phyloP scores from a whole-genome alignment of 305 asterid genomes.

The Rubia occidens region DNA sequence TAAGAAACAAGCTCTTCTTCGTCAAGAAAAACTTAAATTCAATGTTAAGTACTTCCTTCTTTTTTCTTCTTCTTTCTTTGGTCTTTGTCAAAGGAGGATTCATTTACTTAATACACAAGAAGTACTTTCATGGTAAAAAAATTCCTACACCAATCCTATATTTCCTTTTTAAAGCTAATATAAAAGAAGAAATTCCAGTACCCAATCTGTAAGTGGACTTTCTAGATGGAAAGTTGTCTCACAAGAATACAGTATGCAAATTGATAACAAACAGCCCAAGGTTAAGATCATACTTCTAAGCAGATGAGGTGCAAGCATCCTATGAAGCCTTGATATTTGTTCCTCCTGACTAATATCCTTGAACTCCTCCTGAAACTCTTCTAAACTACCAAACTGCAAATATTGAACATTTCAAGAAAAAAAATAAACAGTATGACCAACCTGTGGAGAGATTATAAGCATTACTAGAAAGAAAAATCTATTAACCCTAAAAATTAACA shows the following conservation, averaged over 20 bases:
- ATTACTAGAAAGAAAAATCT: background rate
- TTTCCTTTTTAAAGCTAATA: background rate
- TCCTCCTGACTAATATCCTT: conserved; percentile 97
- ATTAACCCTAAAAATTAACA: background rate
- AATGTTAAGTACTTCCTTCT: too few species aligned
- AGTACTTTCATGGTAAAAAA: background rate
- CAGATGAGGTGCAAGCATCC: conserved; percentile 95
- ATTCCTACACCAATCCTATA: background rate
- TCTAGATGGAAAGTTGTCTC: background rate
- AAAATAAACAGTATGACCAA: background rate
- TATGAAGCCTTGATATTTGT: conserved; percentile 91
- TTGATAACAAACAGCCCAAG: conserved; percentile 14
- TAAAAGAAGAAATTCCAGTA: background rate
- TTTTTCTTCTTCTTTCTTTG: background rate
- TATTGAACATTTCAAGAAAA: conserved; percentile 11
- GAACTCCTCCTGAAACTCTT: conserved; percentile 95
- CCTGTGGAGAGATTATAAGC: background rate
- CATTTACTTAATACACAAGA: background rate
- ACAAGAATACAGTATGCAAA: background rate
- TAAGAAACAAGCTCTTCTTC: too few species aligned
- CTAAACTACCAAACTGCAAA: conserved; percentile 82
- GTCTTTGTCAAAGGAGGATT: background rate
- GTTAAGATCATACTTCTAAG: conserved; percentile 68
- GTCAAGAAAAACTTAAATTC: too few species aligned
- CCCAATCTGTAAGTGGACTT: background rate